Percentiles rank a stretch among this genome's conserved stretches.
Conservation (phyloP, 2,329 filamentous ascomycete species). For the Verticillium nonalfalfae region DNA sequence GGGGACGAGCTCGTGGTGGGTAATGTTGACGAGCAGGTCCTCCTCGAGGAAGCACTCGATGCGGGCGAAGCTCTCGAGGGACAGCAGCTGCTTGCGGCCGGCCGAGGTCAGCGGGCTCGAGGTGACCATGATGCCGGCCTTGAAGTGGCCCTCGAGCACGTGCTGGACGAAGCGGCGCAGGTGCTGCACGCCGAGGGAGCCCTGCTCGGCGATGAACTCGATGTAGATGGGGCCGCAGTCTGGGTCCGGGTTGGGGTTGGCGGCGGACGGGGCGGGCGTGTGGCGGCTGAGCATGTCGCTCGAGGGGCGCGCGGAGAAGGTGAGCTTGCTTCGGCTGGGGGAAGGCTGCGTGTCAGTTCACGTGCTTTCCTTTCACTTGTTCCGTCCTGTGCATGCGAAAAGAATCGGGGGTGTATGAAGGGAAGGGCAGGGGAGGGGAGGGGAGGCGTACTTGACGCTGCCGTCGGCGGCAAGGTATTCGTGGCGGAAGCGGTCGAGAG, state of each 20-base stretch:
- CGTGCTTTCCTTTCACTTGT: background rate
- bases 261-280: constrained; percentile 62
- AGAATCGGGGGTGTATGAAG: too few species aligned
- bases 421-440: background rate
- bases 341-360: background rate
- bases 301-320: constrained; percentile 81
- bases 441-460: constrained; percentile 60
- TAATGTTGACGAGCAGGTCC: constrained; percentile 96
- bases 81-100: constrained; percentile 79
- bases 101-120: constrained; percentile 76
- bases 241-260: constrained; percentile 62
- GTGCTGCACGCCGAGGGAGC: constrained; percentile 79
- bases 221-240: constrained; percentile 87
- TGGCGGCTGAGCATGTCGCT: constrained; percentile 80
- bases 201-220: constrained; percentile 75
- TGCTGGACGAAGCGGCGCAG: constrained; percentile 85
- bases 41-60: constrained; percentile 96
- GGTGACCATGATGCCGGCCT: constrained; percentile 87
- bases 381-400: too few species aligned
- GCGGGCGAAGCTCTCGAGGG: constrained; percentile 67
- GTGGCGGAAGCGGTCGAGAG: constrained; percentile 71
- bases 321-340: constrained; percentile 71
- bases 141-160: constrained; percentile 73
- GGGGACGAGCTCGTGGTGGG: constrained; percentile 92
- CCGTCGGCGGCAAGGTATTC: constrained; percentile 70